Evolutionary conservation across 2,329 filamentous ascomycete species (phyloP).

Genomic region (Ophiostoma novo-ulmi): DNA sequence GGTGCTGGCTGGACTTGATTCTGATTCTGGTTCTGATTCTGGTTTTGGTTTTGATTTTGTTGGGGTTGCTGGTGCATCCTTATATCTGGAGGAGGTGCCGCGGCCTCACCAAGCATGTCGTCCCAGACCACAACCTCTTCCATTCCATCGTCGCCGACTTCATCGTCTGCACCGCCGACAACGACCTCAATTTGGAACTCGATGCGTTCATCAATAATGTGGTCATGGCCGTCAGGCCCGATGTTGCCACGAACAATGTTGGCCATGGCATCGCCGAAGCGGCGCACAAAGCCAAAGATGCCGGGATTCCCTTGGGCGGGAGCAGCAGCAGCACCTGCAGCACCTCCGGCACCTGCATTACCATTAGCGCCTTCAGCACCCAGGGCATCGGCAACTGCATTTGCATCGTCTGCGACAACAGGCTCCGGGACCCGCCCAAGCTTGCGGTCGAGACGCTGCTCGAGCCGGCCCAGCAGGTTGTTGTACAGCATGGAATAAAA

Average conservation of each 20-base stretch:
- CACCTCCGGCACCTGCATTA: not conserved
- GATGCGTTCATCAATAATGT: not conserved
- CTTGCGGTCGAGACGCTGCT: slow-evolving; percentile 45
- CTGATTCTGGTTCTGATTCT: slow-evolving; percentile 26
- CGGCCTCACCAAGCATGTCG: slow-evolving; percentile 30
- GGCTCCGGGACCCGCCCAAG: slow-evolving; percentile 30
- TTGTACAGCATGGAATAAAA: slow-evolving; percentile 44
- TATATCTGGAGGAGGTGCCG: slow-evolving; percentile 21
- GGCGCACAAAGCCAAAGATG: not conserved
- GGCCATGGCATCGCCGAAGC: not conserved
- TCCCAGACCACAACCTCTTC: slow-evolving; percentile 17
- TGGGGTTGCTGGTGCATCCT: not conserved
- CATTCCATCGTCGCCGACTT: slow-evolving; percentile 24
- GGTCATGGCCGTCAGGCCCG: not conserved
- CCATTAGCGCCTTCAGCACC: not conserved
- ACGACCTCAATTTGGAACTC: slow-evolving; percentile 26
- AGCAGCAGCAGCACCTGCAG: not conserved
- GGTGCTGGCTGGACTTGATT: not conserved
- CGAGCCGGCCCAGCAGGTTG: slow-evolving; percentile 43
- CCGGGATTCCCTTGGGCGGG: not conserved
- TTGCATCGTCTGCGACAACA: not conserved
- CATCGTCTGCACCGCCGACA: slow-evolving; percentile 17
- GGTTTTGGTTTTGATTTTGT: slow-evolving; percentile 11
- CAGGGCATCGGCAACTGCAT: not conserved
- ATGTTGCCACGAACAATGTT: not conserved